Base-by-base conservation (phyloP, 306 rosid species). In the Glycine latifolia region DNA sequence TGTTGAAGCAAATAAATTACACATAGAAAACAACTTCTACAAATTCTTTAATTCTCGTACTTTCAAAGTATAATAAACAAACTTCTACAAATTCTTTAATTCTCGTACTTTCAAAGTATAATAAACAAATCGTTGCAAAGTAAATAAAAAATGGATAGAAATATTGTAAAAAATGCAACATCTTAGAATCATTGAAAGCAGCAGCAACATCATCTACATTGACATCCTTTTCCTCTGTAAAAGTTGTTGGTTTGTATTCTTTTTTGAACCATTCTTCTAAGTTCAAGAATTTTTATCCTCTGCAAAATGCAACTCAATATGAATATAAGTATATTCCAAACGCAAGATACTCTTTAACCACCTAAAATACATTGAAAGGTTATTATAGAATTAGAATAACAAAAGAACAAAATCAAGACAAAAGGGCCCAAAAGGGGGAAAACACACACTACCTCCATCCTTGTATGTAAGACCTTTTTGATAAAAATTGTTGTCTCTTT, bases 221-320 rank as follows among this genome's bases (percentile, higher is more conserved):
- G 84, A 95, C 78, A 87, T 63, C 89, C 74, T 90, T 90, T 73
- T 91, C 95, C 89, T 87, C 90, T 41, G 77, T 80, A 85, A 89
- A 95, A 13, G 56, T 80, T 31, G 97, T 79, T 43, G 90, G 91
- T 80, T 87, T 87, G 87, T 93, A 95, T 26, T 80, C 95, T 83
- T 88, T 86, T 88, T 81, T 91, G 89, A 95, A 95, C 99, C 99
- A 95, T 86, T 82, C 90, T 89, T 91, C 84, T 55, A 93, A 95
- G 75, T 83, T 95, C 90, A 8, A 92, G 66, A 77, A 95, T 86
- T 50, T 93, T 86, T 39, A 91, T 95, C 83, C 99, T 88, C 97
- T 95, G 87, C 82, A 73, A 73, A 60, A 81, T 68, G 17, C 20
- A 83, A 71, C 26, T 6, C 63, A 33, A 15, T 13, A 17, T 70